These are phyloP conservation scores for Sugiyamaella qingdaonensis DNA, from an alignment of 805 yeast species.

Conservation along the genomic window DNA sequence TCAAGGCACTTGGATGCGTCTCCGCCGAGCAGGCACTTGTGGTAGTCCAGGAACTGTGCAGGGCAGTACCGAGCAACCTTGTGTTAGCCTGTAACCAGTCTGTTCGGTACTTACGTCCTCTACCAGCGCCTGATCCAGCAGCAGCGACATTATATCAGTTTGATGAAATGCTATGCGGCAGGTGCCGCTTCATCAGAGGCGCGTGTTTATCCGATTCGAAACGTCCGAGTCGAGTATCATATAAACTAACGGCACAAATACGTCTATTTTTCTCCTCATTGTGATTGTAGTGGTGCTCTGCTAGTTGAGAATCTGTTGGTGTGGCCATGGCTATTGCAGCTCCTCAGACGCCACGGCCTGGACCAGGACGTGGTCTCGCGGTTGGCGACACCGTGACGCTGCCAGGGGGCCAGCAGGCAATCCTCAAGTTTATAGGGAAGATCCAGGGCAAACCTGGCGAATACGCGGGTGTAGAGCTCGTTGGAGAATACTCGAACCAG, in stretches of 20 bases:
- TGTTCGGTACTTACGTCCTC: slow-evolving; percentile 51
- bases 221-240: no score
- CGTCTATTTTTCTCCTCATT: no score
- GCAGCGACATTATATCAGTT: slow-evolving; percentile 36
- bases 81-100: background rate
- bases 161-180: background rate
- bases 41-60: slow-evolving; percentile 63
- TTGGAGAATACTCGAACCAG: slow-evolving; percentile 55
- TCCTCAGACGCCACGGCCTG: slow-evolving; percentile 10
- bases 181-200: background rate
- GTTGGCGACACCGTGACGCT: slow-evolving; percentile 35
- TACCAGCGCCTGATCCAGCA: slow-evolving; percentile 66
- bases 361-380: slow-evolving; percentile 9
- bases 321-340: background rate
- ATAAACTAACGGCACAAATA: no score
- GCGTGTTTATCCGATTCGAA: no score
- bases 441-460: slow-evolving; percentile 69
- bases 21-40: slow-evolving; percentile 62
- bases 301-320: no score
- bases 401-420: slow-evolving; percentile 70
- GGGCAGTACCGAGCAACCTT: slow-evolving; percentile 72
- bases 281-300: no score
- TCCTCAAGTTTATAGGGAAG: slow-evolving; percentile 64
- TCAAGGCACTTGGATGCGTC: slow-evolving; percentile 47
- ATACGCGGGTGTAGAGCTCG: slow-evolving; percentile 83